Conservation (phyloP, 1,284 basidiomycete genomes). For the Ganoderma sp. region DNA sequence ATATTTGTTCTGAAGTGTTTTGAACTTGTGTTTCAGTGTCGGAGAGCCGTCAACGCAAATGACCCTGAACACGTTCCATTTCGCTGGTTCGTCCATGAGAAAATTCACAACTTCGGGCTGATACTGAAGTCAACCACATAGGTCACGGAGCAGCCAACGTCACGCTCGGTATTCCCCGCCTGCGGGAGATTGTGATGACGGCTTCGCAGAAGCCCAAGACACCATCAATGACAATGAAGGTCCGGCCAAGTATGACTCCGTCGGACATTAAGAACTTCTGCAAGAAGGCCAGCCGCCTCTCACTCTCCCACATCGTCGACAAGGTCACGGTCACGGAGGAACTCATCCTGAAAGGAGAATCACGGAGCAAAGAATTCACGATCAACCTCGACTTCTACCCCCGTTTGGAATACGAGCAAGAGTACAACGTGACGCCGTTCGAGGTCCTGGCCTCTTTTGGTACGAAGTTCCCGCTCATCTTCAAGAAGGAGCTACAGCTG, state of each 20-base stretch:
- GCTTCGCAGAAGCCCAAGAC: slow-evolving; percentile 97
- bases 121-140: slow-evolving; percentile 38
- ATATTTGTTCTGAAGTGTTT: slow-evolving; percentile 18
- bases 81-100: slow-evolving; percentile 72
- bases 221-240: slow-evolving; percentile 95
- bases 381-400: slow-evolving; percentile 91
- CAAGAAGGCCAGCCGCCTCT: slow-evolving; percentile 87
- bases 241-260: slow-evolving; percentile 60
- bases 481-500: slow-evolving; percentile 86
- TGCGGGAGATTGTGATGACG: slow-evolving; percentile 99
- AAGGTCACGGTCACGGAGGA: slow-evolving; percentile 84
- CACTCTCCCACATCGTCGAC: slow-evolving; percentile 91
- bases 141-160: slow-evolving; percentile 99
- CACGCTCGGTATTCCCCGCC: slow-evolving; percentile 97
- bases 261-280: slow-evolving; percentile 81
- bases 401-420: slow-evolving; percentile 80
- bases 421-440: slow-evolving; percentile 80
- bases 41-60: slow-evolving; percentile 99
- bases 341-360: slow-evolving; percentile 69
- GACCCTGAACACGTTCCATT: slow-evolving; percentile 99
- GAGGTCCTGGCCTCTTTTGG: slow-evolving; percentile 82
- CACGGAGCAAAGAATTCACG: slow-evolving; percentile 83
- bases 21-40: slow-evolving; percentile 59
- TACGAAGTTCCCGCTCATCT: slow-evolving; percentile 78
- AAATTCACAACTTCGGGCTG: slow-evolving; percentile 21